phyloP scores from a whole-genome alignment of 495 filamentous ascomycete genomes.

The Penicillium parvum region DNA sequence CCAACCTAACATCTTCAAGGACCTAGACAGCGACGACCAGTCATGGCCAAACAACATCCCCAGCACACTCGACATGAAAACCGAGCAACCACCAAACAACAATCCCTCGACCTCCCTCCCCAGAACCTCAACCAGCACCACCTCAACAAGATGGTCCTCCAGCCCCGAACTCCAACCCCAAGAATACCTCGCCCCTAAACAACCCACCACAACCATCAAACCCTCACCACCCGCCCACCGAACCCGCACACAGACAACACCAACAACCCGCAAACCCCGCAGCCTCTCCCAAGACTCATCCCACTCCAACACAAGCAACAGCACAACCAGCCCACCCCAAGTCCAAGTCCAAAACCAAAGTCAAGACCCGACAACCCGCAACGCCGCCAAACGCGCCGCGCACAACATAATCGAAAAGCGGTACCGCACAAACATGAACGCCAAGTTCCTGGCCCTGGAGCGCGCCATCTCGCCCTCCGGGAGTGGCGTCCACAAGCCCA shows the following conservation, averaged over 20 bases:
- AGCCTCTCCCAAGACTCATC: slow-evolving; percentile 30
- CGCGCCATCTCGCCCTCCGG: slow-evolving; percentile 33
- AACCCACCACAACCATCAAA: slow-evolving; percentile 6
- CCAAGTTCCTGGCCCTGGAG: slow-evolving; percentile 46
- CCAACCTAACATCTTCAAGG: slow-evolving; percentile 13
- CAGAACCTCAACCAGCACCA: slow-evolving; percentile 10
- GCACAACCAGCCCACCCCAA: slow-evolving; percentile 26
- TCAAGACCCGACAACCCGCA: slow-evolving; percentile 29
- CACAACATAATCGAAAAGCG: slow-evolving; percentile 53
- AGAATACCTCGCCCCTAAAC: slow-evolving; percentile 17
- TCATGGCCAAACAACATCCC: slow-evolving; percentile 29
- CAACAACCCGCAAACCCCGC: slow-evolving; percentile 32
- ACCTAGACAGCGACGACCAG: slow-evolving; percentile 43
- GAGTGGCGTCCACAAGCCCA: slow-evolving; percentile 23
- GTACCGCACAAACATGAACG: slow-evolving; percentile 52
- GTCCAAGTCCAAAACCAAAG: slow-evolving; percentile 26
- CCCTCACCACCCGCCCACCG: slow-evolving; percentile 11
- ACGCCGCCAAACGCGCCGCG: slow-evolving; percentile 46
- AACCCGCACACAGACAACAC: too few relatives aligned
- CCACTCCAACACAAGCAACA: too few relatives aligned
- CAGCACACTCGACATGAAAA: slow-evolving; percentile 20
- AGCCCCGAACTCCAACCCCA: slow-evolving; percentile 33
- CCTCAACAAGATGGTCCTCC: slow-evolving; percentile 29
- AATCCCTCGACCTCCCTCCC: slow-evolving; percentile 13
- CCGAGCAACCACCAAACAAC: slow-evolving; percentile 11